Percentiles rank a stretch among this genome's conserved stretches.
phyloP scores from a whole-genome alignment of 2,329 filamentous ascomycete species.

The Penicillium olsonii region DNA sequence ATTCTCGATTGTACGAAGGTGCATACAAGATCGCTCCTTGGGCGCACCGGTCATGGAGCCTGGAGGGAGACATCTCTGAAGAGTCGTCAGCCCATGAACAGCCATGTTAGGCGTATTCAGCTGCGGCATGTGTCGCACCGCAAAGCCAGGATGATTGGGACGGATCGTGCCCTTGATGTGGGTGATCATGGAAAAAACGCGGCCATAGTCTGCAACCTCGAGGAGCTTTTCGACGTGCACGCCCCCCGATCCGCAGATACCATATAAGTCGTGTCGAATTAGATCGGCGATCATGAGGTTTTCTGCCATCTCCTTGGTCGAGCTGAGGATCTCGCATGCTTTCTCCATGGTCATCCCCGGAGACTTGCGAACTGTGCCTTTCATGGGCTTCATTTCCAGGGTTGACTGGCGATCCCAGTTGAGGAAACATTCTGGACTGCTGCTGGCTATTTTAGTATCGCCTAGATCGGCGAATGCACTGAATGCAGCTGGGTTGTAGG shows the following conservation, averaged over 20 bases:
- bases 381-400: slow-evolving; percentile 80
- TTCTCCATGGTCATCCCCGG: slow-evolving; percentile 67
- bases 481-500: slow-evolving; percentile 78
- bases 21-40: slow-evolving; percentile 87
- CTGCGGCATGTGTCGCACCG: slow-evolving; percentile 34
- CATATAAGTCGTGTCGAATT: slow-evolving; percentile 88
- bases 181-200: slow-evolving; percentile 88
- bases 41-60: slow-evolving; percentile 97
- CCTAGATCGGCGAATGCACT: slow-evolving; percentile 77
- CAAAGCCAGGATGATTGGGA: slow-evolving; percentile 29
- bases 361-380: slow-evolving; percentile 87
- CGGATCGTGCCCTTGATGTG: slow-evolving; percentile 69
- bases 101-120: slow-evolving; percentile 37
- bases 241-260: slow-evolving; percentile 73
- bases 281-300: slow-evolving; percentile 98
- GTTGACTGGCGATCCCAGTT: slow-evolving; percentile 58
- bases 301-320: slow-evolving; percentile 89
- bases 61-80: slow-evolving; percentile 77
- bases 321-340: slow-evolving; percentile 71
- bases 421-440: slow-evolving; percentile 88
- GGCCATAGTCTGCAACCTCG: slow-evolving; percentile 86
- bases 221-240: slow-evolving; percentile 78
- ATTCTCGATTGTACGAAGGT: slow-evolving; percentile 70
- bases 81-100: slow-evolving; percentile 66
- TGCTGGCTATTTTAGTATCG: slow-evolving; percentile 71